phyloP scores from a whole-genome alignment of 2,329 filamentous ascomycete genomes.

The Ascochyta clinopodiicola region DNA sequence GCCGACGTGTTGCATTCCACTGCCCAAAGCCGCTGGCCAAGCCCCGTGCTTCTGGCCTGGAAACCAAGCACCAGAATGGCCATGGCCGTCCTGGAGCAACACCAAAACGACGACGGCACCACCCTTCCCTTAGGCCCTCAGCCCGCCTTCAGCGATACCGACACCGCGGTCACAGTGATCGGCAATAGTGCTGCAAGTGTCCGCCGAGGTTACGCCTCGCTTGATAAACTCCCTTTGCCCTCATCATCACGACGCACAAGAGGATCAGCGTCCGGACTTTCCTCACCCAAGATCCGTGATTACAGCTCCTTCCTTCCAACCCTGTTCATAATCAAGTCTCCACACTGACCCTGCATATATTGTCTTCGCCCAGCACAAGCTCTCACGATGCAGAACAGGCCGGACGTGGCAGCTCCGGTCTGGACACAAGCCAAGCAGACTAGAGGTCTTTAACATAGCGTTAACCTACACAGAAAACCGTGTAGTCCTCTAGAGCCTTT shows the following conservation, averaged over 20 bases:
- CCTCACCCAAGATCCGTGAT: not conserved
- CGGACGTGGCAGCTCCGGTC: no score
- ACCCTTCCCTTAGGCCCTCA: not conserved
- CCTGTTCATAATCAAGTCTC: no score
- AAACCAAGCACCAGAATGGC: not conserved
- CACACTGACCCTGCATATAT: not conserved
- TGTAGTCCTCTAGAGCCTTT: no score
- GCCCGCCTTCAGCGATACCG: not conserved
- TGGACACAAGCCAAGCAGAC: no score
- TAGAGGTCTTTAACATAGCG: no score
- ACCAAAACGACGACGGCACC: constrained; percentile 7
- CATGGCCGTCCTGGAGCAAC: not conserved
- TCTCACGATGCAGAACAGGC: not conserved
- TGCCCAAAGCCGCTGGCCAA: not conserved
- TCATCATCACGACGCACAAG: constrained; percentile 8
- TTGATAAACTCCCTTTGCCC: constrained; percentile 1
- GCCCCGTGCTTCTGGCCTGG: constrained; percentile 5
- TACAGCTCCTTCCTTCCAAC: not conserved
- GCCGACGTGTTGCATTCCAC: constrained; percentile 13
- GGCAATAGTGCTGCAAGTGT: constrained; percentile 4
- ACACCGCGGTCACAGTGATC: not conserved
- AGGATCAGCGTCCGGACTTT: constrained; percentile 9
- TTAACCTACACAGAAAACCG: no score
- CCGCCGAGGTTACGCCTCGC: constrained; percentile 17
- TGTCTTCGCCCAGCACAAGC: not conserved